Percentiles rank a stretch among this genome's conserved stretches.
Conservation (phyloP, 2,329 filamentous ascomycete species). For the Xylaria sp. region DNA sequence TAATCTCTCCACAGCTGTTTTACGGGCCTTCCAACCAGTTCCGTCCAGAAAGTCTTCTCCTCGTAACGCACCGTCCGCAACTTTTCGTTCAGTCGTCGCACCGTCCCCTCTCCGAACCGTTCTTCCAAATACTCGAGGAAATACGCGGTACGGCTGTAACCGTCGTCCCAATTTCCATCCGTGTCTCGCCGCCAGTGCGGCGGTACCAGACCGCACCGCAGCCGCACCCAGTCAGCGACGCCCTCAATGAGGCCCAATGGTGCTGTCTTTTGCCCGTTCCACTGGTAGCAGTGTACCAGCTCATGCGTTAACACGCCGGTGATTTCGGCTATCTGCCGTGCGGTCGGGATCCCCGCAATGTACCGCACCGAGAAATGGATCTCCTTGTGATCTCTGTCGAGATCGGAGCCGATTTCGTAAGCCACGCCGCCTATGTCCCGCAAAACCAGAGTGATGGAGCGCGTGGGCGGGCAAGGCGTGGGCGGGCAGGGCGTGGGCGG, state of each 20-base stretch:
- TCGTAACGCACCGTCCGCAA: constrained; percentile 66
- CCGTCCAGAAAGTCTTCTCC: constrained; percentile 67
- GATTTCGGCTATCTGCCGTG: constrained; percentile 63
- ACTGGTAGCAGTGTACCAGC: constrained; percentile 93
- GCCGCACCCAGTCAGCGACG: constrained; percentile 88
- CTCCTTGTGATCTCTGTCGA: constrained; percentile 88
- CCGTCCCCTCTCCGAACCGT: constrained; percentile 60
- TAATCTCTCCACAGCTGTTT: constrained; percentile 78
- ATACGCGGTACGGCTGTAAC: constrained; percentile 89
- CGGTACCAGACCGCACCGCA: constrained; percentile 72
- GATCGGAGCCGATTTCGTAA: constrained; percentile 79
- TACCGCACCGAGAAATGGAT: constrained; percentile 86
- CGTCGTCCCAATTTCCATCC: constrained; percentile 74
- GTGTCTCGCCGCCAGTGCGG: constrained; percentile 74
- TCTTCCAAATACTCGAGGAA: constrained; percentile 86
- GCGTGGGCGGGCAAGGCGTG: constrained; percentile 60
- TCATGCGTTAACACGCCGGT: constrained; percentile 87
- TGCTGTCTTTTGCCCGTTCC: constrained; percentile 63
- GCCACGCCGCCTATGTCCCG: constrained; percentile 82
- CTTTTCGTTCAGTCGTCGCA: constrained; percentile 68
- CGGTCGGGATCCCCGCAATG: constrained; percentile 54
- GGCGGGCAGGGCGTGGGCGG: constrained; percentile 42
- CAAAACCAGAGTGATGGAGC: constrained; percentile 83
- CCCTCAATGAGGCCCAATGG: constrained; percentile 86
- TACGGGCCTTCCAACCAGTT: constrained; percentile 68